Conservation (phyloP, 768 basidiomycete genomes). For the Lanmaoa rubissima region DNA sequence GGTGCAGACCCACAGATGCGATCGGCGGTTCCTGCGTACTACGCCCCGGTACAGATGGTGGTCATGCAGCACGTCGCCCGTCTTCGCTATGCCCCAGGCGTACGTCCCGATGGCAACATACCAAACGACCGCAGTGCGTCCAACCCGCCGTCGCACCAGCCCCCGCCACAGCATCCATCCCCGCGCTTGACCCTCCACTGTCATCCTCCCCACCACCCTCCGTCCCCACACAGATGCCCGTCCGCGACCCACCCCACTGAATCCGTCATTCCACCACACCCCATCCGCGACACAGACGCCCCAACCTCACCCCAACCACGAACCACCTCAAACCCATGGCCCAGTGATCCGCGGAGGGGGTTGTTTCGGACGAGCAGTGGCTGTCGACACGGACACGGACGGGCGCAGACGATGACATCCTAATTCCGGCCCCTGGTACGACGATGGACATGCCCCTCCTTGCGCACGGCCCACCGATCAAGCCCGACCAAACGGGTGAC, state of each 20-base stretch:
- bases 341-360: constrained; percentile 26
- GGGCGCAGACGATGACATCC: constrained; percentile 20
- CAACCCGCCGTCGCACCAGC: too few relatives aligned
- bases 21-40: too few relatives aligned
- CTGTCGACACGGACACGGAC: constrained; percentile 19
- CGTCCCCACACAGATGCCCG: constrained; percentile 20
- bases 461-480: constrained; percentile 27
- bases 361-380: constrained; percentile 38
- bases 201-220: background rate
- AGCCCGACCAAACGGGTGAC: constrained; percentile 42
- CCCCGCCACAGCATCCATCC: too few relatives aligned
- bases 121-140: constrained; percentile 1
- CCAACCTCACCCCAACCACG: too few relatives aligned
- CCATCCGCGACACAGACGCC: background rate
- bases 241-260: background rate
- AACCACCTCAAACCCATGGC: too few relatives aligned
- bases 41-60: constrained; percentile 10
- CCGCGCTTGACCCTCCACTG: background rate
- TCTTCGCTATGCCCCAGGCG: constrained; percentile 26
- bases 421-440: constrained; percentile 19
- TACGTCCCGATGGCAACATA: constrained; percentile 29
- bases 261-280: constrained; percentile 24
- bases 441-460: constrained; percentile 5
- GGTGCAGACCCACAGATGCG: constrained; percentile 25
- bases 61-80: constrained; percentile 23